Evolutionary conservation across 1,284 basidiomycete species (phyloP), one percentile per base, ranked within the genome.

Genomic region (Apiotrichum gracile): DNA sequence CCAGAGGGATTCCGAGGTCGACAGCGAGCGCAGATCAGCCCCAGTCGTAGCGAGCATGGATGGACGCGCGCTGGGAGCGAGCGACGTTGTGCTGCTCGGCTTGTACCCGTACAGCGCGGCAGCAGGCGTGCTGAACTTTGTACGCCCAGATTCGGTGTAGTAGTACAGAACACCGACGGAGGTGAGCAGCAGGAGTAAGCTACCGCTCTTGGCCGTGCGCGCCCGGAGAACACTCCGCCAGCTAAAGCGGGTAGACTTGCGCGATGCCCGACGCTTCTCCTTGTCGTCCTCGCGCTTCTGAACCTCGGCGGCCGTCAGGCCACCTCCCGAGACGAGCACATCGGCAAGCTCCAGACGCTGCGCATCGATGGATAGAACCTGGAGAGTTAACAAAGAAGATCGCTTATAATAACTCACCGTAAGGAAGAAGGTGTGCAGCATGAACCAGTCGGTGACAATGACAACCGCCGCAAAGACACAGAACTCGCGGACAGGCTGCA

Each of bases 391-490:
- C 58, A 49, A 27, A 10, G 21, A 24, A 10, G n/a, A n/a, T n/a
- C n/a, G n/a, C 16, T 19, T 14, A 14, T 13, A 9, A 22, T 3
- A 22, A 63, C 70, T 56, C 44, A 70, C 77, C 9, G 80, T 80
- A 47, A 79, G 68, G 68, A 80, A 81, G 65, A 81, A 80, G 2
- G 78, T 80, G 65, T 80, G 75, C 54, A 80, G 71, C 73, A 81
- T 76, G 65, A 74, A 96, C 88, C 91, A 97, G 72, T 97, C 93
- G 26, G 91, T 91, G 34, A 97, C 85, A 34, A 97, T 81, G 8
- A 96, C 90, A 31, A 96, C 91, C 40, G 92, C 86, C 0, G 91
- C 91, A 70, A 97, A 97, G 5, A 85, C 80, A 74, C 92, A 96
- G 68, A 97, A 96, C 68, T 97, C 91, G 47, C 87, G 82, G 31